These are phyloP conservation scores for Cudoniella acicularis DNA, from an alignment of 495 filamentous ascomycete genomes.

Conservation along the genomic window DNA sequence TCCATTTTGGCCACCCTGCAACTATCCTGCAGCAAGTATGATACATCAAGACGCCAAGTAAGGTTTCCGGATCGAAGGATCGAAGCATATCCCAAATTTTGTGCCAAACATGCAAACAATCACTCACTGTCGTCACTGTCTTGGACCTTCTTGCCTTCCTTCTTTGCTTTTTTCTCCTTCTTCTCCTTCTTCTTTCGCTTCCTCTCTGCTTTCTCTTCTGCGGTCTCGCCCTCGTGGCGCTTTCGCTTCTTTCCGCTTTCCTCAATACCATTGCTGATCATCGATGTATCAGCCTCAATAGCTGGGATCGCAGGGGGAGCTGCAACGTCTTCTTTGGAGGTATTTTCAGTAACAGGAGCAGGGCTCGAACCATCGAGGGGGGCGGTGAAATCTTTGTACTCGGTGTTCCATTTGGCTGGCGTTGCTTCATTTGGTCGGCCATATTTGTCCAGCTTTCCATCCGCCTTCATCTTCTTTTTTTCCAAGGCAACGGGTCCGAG, in stretches of 20 bases:
- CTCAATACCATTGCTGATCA: conserved; percentile 35
- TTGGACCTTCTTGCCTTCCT: conserved; percentile 24
- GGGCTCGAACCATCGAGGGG: conserved; percentile 29
- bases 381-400: conserved; percentile 82
- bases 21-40: conserved; percentile 21
- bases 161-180: conserved; percentile 57
- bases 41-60: conserved; percentile 23
- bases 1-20: conserved; percentile 17
- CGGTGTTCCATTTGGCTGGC: conserved; percentile 81
- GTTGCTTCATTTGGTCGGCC: conserved; percentile 88
- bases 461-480: conserved; percentile 99
- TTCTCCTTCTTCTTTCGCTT: conserved; percentile 66
- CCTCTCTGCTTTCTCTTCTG: conserved; percentile 53
- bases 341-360: conserved; percentile 33
- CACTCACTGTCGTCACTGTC: not conserved
- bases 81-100: not conserved
- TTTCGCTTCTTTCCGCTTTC: conserved; percentile 71
- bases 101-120: not conserved
- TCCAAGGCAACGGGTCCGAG: conserved; percentile 83
- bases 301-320: conserved; percentile 32
- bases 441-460: conserved; percentile 95
- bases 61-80: too few species aligned
- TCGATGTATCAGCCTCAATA: conserved; percentile 34
- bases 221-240: conserved; percentile 78
- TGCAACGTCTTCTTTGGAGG: conserved; percentile 35